Conservation (phyloP, 768 basidiomycete species). For the Rhizopogon roseolus region DNA sequence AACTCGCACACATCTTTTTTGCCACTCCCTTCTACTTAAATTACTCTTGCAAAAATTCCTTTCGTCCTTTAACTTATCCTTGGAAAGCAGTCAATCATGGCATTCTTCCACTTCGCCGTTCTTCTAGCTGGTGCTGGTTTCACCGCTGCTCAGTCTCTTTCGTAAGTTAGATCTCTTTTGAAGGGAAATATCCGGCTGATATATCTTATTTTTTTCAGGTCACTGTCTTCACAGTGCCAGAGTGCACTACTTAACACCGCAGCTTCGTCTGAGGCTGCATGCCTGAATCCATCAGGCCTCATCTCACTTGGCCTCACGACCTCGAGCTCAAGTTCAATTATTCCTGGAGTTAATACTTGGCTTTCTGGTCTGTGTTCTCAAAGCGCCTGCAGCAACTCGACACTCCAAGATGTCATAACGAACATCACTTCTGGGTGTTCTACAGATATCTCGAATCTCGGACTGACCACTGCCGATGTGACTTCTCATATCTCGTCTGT, state of each 20-base stretch:
- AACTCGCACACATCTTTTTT: background rate
- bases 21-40: background rate
- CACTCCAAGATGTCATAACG: constrained; percentile 48
- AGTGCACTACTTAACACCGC: constrained; percentile 41
- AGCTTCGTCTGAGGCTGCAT: constrained; percentile 28
- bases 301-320: constrained; percentile 21
- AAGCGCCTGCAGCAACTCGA: constrained; percentile 52
- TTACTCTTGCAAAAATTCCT: background rate
- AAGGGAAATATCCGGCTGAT: background rate
- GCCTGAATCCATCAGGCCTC: constrained; percentile 35
- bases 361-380: constrained; percentile 49
- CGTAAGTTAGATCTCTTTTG: constrained; percentile 26
- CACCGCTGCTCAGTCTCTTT: constrained; percentile 33
- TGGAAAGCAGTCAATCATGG: constrained; percentile 3
- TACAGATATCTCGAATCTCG: constrained; percentile 29
- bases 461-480: constrained; percentile 12
- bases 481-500: constrained; percentile 32
- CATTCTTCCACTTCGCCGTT: constrained; percentile 21
- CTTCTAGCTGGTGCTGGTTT: constrained; percentile 30
- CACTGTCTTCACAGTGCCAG: constrained; percentile 45
- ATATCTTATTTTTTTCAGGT: constrained; percentile 16
- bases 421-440: constrained; percentile 52
- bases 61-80: background rate
- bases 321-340: constrained; percentile 27
- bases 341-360: constrained; percentile 54